These are phyloP conservation scores for Tolypocladium tropicale DNA, from an alignment of 2,329 filamentous ascomycete genomes.

Conservation along the genomic window DNA sequence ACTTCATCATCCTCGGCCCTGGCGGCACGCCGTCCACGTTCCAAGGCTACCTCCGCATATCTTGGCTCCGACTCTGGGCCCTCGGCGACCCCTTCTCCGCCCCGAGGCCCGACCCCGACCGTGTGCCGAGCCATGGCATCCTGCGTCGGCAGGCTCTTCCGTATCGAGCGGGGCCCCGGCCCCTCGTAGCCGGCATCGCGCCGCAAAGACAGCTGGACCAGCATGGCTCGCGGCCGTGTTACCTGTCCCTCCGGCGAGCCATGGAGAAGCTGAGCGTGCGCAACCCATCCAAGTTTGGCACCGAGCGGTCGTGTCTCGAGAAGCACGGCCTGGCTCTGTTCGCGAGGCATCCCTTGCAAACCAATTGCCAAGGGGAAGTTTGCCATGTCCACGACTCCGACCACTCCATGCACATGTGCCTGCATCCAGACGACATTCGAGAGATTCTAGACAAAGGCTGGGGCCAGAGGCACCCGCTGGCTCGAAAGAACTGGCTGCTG, in stretches of 20 bases:
- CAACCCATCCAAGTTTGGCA: conserved; percentile 40
- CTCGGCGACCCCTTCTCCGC: conserved; percentile 60
- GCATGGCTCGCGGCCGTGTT: conserved; percentile 41
- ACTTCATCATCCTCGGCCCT: conserved; percentile 67
- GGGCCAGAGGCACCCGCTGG: conserved; percentile 63
- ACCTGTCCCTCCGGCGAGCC: conserved; percentile 40
- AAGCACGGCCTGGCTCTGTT: conserved; percentile 75
- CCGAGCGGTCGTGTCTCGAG: conserved; percentile 67
- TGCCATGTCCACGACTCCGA: conserved; percentile 72
- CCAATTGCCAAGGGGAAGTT: conserved; percentile 70
- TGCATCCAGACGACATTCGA: conserved; percentile 69
- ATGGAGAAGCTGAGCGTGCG: conserved; percentile 39
- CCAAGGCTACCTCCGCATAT: conserved; percentile 62
- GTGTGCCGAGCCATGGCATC: conserved; percentile 47
- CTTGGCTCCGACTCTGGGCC: conserved; percentile 60
- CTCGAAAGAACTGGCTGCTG: conserved; percentile 52
- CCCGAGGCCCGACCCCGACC: conserved; percentile 37
- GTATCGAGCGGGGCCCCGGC: conserved; percentile 51
- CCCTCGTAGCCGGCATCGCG: conserved; percentile 63
- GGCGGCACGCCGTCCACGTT: conserved; percentile 71
- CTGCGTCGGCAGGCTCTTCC: conserved; percentile 44
- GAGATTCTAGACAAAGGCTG: conserved; percentile 65
- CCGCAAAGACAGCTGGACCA: conserved; percentile 74
- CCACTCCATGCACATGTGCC: conserved; percentile 65
- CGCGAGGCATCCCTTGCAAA: conserved; percentile 52